phyloP scores from a whole-genome alignment of 176 grass and related monocot species.

The Saccharum spontaneum region DNA sequence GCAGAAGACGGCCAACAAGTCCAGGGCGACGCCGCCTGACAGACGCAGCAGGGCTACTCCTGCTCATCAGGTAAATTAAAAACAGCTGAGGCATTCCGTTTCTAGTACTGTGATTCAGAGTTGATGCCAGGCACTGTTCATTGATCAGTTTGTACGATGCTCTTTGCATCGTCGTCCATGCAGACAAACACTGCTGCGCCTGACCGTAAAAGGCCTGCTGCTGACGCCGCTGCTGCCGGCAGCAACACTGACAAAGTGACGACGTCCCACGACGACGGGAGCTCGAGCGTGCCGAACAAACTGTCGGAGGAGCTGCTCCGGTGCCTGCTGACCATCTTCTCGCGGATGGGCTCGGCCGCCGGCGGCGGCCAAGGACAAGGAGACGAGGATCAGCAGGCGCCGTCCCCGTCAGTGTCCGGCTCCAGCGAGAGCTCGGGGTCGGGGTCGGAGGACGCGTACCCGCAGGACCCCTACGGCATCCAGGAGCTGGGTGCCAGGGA shows the following conservation, averaged over 20 bases:
- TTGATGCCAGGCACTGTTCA: neutral
- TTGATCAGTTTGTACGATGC: neutral
- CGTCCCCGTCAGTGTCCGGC: constrained; percentile 64
- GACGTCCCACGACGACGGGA: constrained; percentile 31
- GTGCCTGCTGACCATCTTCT: constrained; percentile 83
- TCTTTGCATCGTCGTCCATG: neutral
- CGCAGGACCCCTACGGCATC: constrained; percentile 76
- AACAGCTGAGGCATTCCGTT: neutral
- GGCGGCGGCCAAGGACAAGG: constrained; percentile 13
- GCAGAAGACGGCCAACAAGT: constrained; percentile 50
- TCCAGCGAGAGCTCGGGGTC: constrained; percentile 43
- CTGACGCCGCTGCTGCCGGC: constrained; percentile 9
- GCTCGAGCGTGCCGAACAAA: constrained; percentile 62
- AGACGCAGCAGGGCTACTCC: constrained; percentile 40
- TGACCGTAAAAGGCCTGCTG: constrained; percentile 40
- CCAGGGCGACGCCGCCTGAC: constrained; percentile 35
- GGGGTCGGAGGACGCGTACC: constrained; percentile 49
- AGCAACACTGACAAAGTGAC: constrained; percentile 40
- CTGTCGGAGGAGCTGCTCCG: constrained; percentile 85
- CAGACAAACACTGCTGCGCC: constrained; percentile 43
- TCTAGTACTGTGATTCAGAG: neutral
- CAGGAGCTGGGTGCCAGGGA: constrained; percentile 71
- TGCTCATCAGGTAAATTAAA: constrained; percentile 33
- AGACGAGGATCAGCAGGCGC: constrained; percentile 46
- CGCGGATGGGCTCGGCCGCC: constrained; percentile 37